Base-by-base conservation (phyloP, 352 stramenopile species). In the Phytopythium aichiense region DNA sequence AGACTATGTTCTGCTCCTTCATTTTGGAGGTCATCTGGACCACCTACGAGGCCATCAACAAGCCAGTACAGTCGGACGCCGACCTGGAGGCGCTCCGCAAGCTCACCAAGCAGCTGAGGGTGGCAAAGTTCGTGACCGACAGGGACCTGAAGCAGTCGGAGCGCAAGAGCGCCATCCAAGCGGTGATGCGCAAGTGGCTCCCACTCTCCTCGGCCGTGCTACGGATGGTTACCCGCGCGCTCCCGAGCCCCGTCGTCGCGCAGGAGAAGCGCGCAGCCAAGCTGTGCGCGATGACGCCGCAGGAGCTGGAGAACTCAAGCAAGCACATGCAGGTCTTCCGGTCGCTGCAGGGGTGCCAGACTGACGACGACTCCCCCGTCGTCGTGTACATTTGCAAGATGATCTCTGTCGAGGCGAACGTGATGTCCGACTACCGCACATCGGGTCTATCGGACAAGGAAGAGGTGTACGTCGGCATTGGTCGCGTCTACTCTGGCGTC, bases 361-460 rank as follows among this genome's bases (percentile, higher is more conserved):
- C 76, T 4, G 61, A 58, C 1, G 70, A 75, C 11, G 72, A 89
- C 2, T 84, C 83, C 5, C 92, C 91, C 0, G 69, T 94, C 8
- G 76, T 98, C 16, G 79, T 97, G 30, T 97, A 92, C 63, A 89
- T 98, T 55, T 96, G 89, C 68, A 98, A 98, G 75, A 94, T 98
- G 70, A 78, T 98, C 50, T 94, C 89, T 0, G 88, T 97, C 3
- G 83, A 94, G 55, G 80, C 78, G 2, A 87, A 80, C 58, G 84
- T 96, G n/a, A 64, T 98, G 16, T 92, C 87, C 2, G 76, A 95
- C 60, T 92, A 81, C 40, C 64, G 81, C 33, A 66, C 82, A 48
- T 65, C 68, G 0, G 79, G 78, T n/a, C 58, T 82, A 53, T 58
- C 61, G 55, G 42, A 69, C 3, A 84, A 66, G 40, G 81, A 92